A percentile compares a stretch with the other conserved stretches of the same genome.
These are phyloP conservation scores for Phellinidium pouzarii DNA, from an alignment of 1,284 basidiomycete species.

Conservation along the genomic window DNA sequence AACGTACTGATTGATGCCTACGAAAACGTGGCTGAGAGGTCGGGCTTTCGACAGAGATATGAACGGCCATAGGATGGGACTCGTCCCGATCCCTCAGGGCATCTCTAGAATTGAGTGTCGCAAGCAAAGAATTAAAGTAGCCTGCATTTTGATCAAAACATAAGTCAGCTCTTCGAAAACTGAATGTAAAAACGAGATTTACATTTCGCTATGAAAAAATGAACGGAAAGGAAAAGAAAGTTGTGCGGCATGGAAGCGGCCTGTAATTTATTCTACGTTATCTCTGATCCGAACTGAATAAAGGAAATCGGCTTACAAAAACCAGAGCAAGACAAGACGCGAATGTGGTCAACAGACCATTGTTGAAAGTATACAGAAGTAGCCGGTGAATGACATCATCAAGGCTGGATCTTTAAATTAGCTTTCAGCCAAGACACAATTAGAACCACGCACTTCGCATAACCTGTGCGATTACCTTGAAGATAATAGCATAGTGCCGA, in stretches of 20 bases:
- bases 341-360: slow-evolving; percentile 16
- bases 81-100: slow-evolving; percentile 13
- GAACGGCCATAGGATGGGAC: slow-evolving; percentile 17
- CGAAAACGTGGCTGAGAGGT: slow-evolving; percentile 10
- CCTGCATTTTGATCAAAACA: not conserved
- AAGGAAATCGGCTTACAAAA: slow-evolving; percentile 6
- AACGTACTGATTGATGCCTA: slow-evolving; percentile 8
- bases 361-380: slow-evolving; percentile 19
- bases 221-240: slow-evolving; percentile 17
- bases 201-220: slow-evolving; percentile 19
- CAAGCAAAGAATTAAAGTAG: slow-evolving; percentile 18
- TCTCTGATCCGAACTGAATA: not conserved
- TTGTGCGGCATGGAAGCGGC: slow-evolving; percentile 18
- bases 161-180: not conserved
- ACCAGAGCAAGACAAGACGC: slow-evolving; percentile 17
- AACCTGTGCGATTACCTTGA: slow-evolving; percentile 16
- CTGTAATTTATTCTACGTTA: not conserved
- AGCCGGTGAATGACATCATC: slow-evolving; percentile 17
- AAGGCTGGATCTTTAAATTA: slow-evolving; percentile 7
- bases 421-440: not conserved
- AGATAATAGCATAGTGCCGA: slow-evolving; percentile 16
- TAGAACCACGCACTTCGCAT: slow-evolving; percentile 11
- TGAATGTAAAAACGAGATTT: not conserved
- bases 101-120: slow-evolving; percentile 18
- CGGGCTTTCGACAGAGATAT: slow-evolving; percentile 15